These are phyloP conservation scores for Nakataea oryzae DNA, from an alignment of 2,329 filamentous ascomycete species.

Conservation along the genomic window DNA sequence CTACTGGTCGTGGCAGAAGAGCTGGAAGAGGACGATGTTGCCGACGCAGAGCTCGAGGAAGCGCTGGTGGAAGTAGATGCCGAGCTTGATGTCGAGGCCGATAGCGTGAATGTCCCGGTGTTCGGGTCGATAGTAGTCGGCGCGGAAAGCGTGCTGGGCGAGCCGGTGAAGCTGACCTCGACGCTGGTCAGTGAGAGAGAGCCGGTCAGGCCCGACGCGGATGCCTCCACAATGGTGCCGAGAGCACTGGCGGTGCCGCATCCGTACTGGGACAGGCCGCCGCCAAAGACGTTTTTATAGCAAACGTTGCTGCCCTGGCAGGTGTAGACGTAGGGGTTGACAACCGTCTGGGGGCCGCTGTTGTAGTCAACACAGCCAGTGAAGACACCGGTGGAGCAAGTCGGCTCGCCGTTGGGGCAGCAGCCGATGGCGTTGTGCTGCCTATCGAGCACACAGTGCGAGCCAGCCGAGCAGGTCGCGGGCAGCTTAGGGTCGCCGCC, in stretches of 20 bases:
- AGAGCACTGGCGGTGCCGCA: constrained; percentile 39
- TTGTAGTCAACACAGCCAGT: constrained; percentile 45
- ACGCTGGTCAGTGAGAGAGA: constrained; percentile 25
- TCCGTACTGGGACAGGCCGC: constrained; percentile 45
- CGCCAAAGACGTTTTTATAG: constrained; percentile 44
- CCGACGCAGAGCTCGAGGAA: constrained; percentile 6
- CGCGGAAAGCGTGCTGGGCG: constrained; percentile 24
- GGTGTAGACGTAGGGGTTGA: constrained; percentile 46
- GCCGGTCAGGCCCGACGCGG: constrained; percentile 30
- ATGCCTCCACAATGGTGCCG: constrained; percentile 36
- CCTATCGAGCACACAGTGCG: constrained; percentile 42
- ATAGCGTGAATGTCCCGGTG: constrained; percentile 8
- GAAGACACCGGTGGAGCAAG: constrained; percentile 45
- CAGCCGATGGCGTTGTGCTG: constrained; percentile 17
- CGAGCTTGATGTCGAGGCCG: constrained; percentile 7
- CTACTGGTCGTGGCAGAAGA: constrained; percentile 6
- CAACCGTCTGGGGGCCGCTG: constrained; percentile 35
- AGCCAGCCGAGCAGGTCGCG: constrained; percentile 43
- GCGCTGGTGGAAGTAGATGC: constrained; percentile 10
- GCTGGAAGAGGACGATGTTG: constrained; percentile 1
- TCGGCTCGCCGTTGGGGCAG: constrained; percentile 37
- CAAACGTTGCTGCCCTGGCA: constrained; percentile 41
- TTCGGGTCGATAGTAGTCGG: constrained; percentile 29
- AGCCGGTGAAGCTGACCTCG: constrained; percentile 28
- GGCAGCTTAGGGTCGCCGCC: constrained; percentile 39